Conservation (phyloP, 805 yeast species). For the Saccharomycopsis lassenensis region DNA sequence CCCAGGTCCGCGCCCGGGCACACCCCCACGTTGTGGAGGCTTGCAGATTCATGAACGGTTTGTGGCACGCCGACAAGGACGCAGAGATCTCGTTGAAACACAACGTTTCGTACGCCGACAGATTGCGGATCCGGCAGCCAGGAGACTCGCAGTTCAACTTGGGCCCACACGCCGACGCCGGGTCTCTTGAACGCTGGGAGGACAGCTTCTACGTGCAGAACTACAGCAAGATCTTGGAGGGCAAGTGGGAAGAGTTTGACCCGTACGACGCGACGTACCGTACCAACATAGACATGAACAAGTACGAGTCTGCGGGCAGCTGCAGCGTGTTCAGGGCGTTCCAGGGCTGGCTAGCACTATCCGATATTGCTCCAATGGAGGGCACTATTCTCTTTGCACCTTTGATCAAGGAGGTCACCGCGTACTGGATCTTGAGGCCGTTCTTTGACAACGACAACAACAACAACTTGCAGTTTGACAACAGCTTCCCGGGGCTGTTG, state of each 20-base stretch:
- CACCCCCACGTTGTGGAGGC: too few species aligned
- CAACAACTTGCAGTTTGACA: conserved; percentile 26
- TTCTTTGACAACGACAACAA: conserved; percentile 25
- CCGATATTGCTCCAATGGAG: conserved; percentile 27
- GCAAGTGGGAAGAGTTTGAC: conserved; percentile 34
- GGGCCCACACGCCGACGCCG: conserved; percentile 33
- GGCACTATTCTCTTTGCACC: conserved; percentile 32
- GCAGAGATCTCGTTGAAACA: conserved; percentile 24
- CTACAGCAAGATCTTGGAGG: conserved; percentile 29
- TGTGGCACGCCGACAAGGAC: too few species aligned
- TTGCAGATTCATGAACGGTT: too few species aligned
- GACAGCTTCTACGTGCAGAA: conserved; percentile 28
- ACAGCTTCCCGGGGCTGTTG: conserved; percentile 30
- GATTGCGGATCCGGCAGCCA: conserved; percentile 31
- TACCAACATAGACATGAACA: conserved; percentile 25
- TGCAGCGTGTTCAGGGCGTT: conserved; percentile 31
- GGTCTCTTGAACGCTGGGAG: conserved; percentile 37
- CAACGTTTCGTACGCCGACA: conserved; percentile 32
- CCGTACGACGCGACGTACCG: conserved; percentile 29
- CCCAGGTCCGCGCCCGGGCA: too few species aligned
- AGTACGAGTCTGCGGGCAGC: conserved; percentile 25
- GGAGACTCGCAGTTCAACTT: conserved; percentile 27
- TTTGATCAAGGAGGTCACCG: conserved; percentile 26
- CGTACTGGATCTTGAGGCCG: conserved; percentile 32
- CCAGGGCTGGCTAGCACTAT: conserved; percentile 35